Evolutionary conservation across 73 alveolate species (phyloP), one percentile per base, ranked within the genome.

Genomic region (Paramecium sonneborni): DNA sequence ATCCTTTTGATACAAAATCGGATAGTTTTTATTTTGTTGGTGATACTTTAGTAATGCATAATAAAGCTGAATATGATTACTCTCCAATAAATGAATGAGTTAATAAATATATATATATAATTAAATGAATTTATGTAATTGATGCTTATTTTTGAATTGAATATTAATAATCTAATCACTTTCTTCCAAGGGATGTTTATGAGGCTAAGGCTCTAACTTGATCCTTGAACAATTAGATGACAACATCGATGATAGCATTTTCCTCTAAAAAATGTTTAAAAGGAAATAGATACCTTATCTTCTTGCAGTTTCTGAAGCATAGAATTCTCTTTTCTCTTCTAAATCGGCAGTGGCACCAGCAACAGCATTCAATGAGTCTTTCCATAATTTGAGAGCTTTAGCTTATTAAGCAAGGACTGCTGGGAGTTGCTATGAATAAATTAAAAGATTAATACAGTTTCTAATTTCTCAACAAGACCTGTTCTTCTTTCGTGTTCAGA

Each of bases 11-110:
- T 23, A 94, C 98, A 1, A 95, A 86, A 92, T 92, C 96, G 15
- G 98, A 95, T 94, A 95, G 97, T 34, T 95, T 95, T 93, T 93
- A 94, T 76, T 95, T 95, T 92, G 96, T 89, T n/a, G 96, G 90
- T 6, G 95, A 94, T 46, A 76, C 93, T 58, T 57, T 95, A 23
- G 58, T 76, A 20, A 93, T 95, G 76, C 98, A 95, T 84, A 94
- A 92, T 44, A 95, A 95, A 88, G 98, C 98, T 21, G 96, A 94
- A 32, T 95, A 95, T 62, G 92, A 92, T 93, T 95, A 95, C 44
- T 72, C 84, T 26, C 68, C 68, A 52, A 52, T 52, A 52, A 52
- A 52, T 52, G 68, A 52, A 52, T 52, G 68, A 52, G 68, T 52
- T 52, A 1, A 52, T 48, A 48, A 48, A 48, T 52, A 52, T 52